Base-by-base conservation (phyloP, 1,139 yeast species). In the Suhomyces atakaporum region DNA sequence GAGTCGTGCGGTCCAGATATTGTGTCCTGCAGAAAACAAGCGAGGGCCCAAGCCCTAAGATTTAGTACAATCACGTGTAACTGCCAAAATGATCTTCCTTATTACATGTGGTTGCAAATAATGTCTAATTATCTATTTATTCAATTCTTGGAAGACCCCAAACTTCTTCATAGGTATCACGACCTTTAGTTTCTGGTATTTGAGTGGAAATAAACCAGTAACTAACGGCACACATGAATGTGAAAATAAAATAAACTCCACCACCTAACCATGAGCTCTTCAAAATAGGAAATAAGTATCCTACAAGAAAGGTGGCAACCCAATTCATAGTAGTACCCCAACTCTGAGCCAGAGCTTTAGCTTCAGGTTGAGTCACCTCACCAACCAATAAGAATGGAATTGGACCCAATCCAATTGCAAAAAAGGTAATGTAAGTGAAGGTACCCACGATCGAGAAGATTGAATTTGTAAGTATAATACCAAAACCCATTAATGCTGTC, bases 321-420 rank as follows among this genome's bases (percentile, higher is more conserved):
- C 97, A 90, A 59, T 90, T 92, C 67, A 88, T 77, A 9, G 89
- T 79, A 0, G 94, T 86, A 7, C 96, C 97, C 72, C 88, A 83
- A 54, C 95, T 83, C 61, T 92, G 98, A 1, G 97, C 97, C 33
- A 80, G 71, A 2, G 90, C 94, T 40, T 81, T 84, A 3, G 92
- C 94, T 38, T 78, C 77, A 2, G 78, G 69, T 40, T 88, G 95
- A 0, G 96, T 84, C 13, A 90, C 81, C 57, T 92, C 97, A 7
- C 95, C 79, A n/a, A 92, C 84, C 41, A 90, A 63, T 46, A 90
- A 65, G 62, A 90, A 90, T 22, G 98, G 97, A 35, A 92, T 87
- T 10, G 98, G 97, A 0, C 98, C 98, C 43, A 89, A 60, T 0
- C 98, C 98, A 31, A 84, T 65, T 0, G 97, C 97, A 65, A 90